Base-by-base conservation (phyloP, 768 basidiomycete species). In the Coprinopsis cinerea region DNA sequence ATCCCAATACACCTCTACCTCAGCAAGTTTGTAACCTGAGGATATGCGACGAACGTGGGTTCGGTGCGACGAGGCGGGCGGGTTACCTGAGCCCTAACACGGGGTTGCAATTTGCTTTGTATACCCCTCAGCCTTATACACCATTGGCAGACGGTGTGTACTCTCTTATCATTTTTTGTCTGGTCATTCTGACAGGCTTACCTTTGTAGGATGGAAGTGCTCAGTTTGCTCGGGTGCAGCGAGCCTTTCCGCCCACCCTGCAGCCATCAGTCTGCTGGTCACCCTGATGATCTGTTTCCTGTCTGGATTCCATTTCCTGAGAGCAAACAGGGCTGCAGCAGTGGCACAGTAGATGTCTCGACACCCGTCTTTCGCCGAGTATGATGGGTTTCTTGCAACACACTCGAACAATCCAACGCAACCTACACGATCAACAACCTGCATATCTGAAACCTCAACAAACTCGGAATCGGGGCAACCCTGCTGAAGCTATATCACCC, bases 21-120 rank as follows among this genome's bases (percentile, higher is more conserved):
- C 82, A 81, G 56, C 83, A 78, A 23, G 79, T 78, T 23, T 97
- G 92, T 62, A 87, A 85, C 17, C 69, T 95, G 32, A 75, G 78
- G 47, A 84, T 97, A 24, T 87, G 77, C 72, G 92, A 89, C 59
- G 86, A 93, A 48, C 71, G 87, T 56, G 93, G 93, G 0, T 74
- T 81, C 4, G 75, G 71, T 5, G 80, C 83, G 0, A 68, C 71
- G 14, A 72, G 80, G 35, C 62, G 67, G 22, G 76, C 80, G 0
- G 92, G 93, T 2, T 75, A 75, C 58, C 69, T 96, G 55, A 70
- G 72, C 56, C 81, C 85, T 37, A 88, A 89, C 59, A 76, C 75
- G 35, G 79, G 75, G 0, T 68, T 91, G 41, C 71, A 79, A 59
- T 95, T 96, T 71, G 91, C 90, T 36, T 66, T 96, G 59, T 96